Base-by-base conservation (phyloP, 441 rosid genomes). In the Heliophila coronopifolia region DNA sequence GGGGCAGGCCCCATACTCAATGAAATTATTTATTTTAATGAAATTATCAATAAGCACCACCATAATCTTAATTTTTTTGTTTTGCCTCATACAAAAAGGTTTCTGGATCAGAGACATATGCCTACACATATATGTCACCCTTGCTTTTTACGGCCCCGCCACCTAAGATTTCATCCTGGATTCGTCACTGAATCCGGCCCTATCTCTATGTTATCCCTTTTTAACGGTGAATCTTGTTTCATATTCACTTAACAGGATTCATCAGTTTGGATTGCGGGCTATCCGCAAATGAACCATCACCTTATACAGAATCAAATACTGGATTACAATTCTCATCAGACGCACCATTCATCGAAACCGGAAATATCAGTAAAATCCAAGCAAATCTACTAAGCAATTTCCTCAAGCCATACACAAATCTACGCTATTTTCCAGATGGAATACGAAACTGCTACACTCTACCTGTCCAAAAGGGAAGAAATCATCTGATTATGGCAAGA, bases 261-360 rank as follows among this genome's bases (percentile, higher is more conserved):
- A 68, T 80, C 14, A 77, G 78, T 59, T 57, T 80, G 54, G 83
- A 77, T 50, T 74, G 79, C 31, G 83, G 83, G 14, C 13, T 61
- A 12, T 44, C n/a, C 11, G 39, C 61, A 4, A 50, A 60, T 8
- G 54, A 25, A 1, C n/a, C n/a, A n/a, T 65, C 49, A 3, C 43
- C 42, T 32, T 70, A 69, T 13, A 16, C 12, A 0, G 73, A 74
- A 2, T 6, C 44, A 15, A 33, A 40, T 2, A 71, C 67, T 2
- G 52, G 69, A 25, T 48, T 73, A 40, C 14, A 13, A 26, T 72
- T 65, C 46, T 32, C 37, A 11, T 63, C 81, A 0, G 77, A 77
- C 46, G 36, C 58, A 30, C 46, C 35, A 2, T 75, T 36, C 40
- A 33, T 61, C 3, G 54, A 60, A n/a, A 59, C 67, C 4, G 77